These are phyloP conservation scores for Cutaneotrichosporon mucoides DNA, from an alignment of 1,284 basidiomycete species.

Conservation along the genomic window DNA sequence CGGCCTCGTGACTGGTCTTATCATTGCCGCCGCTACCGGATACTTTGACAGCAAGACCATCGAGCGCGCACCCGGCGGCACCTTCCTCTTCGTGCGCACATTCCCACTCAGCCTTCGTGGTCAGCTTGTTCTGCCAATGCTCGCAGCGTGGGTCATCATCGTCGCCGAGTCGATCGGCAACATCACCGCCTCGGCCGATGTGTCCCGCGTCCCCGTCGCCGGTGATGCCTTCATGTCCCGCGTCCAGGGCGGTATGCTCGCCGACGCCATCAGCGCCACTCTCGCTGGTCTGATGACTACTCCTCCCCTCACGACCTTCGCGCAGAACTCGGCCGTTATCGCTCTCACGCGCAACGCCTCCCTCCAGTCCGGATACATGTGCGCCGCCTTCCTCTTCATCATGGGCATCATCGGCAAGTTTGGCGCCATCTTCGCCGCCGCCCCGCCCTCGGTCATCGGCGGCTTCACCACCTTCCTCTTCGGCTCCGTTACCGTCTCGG, in stretches of 20 bases:
- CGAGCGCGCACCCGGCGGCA: conserved; percentile 24
- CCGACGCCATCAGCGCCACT: conserved; percentile 30
- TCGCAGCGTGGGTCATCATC: conserved; percentile 32
- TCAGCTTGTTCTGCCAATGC: conserved; percentile 33
- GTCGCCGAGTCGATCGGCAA: conserved; percentile 36
- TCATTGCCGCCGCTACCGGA: conserved; percentile 33
- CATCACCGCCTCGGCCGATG: conserved; percentile 29
- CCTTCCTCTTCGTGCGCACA: conserved; percentile 33
- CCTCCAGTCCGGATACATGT: conserved; percentile 33
- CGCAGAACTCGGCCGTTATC: conserved; percentile 38
- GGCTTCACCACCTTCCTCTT: conserved; percentile 45
- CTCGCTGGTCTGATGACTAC: conserved; percentile 32
- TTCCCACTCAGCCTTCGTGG: conserved; percentile 27
- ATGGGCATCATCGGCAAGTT: conserved; percentile 37
- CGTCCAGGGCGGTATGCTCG: conserved; percentile 36
- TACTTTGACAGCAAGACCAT: conserved; percentile 29
- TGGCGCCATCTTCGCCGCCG: conserved; percentile 33
- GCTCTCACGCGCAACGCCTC: conserved; percentile 37
- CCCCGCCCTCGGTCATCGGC: conserved; percentile 25
- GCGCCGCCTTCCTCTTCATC: conserved; percentile 31
- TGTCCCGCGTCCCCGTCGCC: conserved; percentile 24
- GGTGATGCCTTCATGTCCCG: conserved; percentile 28
- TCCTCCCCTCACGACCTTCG: conserved; percentile 35
- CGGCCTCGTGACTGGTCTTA: conserved; percentile 30
- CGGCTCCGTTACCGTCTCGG: conserved; percentile 54